Evolutionary conservation across 192 early-diverging fungal species (phyloP).

Genomic region (Coemansia sp.): DNA sequence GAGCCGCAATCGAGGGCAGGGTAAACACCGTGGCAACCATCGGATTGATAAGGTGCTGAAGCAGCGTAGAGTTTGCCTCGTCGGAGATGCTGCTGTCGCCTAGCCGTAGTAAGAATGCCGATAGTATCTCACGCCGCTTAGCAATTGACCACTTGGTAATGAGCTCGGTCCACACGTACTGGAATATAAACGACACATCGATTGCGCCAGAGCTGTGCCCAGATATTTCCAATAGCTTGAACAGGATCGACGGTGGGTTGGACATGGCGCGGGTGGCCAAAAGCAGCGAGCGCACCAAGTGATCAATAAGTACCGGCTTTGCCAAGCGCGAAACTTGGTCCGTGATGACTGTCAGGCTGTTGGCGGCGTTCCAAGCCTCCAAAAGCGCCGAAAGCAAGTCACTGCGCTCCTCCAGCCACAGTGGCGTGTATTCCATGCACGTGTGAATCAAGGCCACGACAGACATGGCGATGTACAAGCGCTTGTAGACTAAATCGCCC

Average conservation of each 20-base stretch:
- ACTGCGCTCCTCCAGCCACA: constrained; percentile 39
- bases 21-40: constrained; percentile 61
- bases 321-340: constrained; percentile 29
- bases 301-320: constrained; percentile 31
- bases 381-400: constrained; percentile 32
- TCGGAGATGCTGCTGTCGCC: constrained; percentile 59
- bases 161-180: constrained; percentile 40
- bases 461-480: constrained; percentile 35
- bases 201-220: constrained; percentile 39
- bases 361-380: constrained; percentile 20
- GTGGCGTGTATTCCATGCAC: constrained; percentile 23
- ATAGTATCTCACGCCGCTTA: constrained; percentile 51
- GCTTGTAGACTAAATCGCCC: constrained; percentile 12
- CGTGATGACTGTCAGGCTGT: not conserved
- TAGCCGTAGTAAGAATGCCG: constrained; percentile 72
- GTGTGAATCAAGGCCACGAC: constrained; percentile 19
- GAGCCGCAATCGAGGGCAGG: constrained; percentile 60
- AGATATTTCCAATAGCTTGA: constrained; percentile 37
- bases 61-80: constrained; percentile 67
- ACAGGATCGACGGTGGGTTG: constrained; percentile 38
- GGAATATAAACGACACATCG: constrained; percentile 41
- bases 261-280: constrained; percentile 31
- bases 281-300: constrained; percentile 33
- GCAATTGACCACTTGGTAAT: constrained; percentile 69
- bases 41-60: constrained; percentile 85